Percentiles rank a stretch among this genome's conserved stretches.
Evolutionary conservation across 2,329 filamentous ascomycete genomes (phyloP).

Genomic region (Neopestalotiopsis clavispora): DNA sequence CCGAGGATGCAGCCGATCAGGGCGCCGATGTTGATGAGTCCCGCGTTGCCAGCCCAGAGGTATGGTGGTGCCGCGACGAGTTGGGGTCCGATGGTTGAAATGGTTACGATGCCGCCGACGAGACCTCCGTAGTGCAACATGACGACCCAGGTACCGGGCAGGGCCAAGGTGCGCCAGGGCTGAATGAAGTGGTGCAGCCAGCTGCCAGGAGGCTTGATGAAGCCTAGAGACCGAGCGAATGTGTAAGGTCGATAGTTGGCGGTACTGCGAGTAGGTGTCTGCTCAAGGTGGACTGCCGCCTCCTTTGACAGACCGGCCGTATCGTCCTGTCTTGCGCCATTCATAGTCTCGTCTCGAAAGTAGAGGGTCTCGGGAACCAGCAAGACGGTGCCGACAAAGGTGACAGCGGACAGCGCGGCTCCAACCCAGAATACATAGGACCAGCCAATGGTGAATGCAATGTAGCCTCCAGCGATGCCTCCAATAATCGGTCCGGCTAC

Average conservation of each 20-base stretch:
- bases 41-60: slow-evolving; percentile 37
- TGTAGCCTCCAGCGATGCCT: slow-evolving; percentile 42
- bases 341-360: slow-evolving; percentile 20
- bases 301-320: neutral
- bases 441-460: slow-evolving; percentile 38
- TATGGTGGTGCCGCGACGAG: slow-evolving; percentile 37
- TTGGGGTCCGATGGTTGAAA: slow-evolving; percentile 39
- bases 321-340: neutral
- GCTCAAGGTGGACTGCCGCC: neutral
- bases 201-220: slow-evolving; percentile 26
- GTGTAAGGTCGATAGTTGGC: slow-evolving; percentile 24
- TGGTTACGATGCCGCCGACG: slow-evolving; percentile 39
- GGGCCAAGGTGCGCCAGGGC: slow-evolving; percentile 33
- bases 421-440: slow-evolving; percentile 38
- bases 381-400: slow-evolving; percentile 32
- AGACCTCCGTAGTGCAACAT: slow-evolving; percentile 43
- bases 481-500: slow-evolving; percentile 37
- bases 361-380: slow-evolving; percentile 42
- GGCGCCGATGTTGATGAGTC: slow-evolving; percentile 40
- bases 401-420: slow-evolving; percentile 29
- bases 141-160: slow-evolving; percentile 41
- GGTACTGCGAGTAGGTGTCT: neutral
- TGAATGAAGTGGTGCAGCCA: slow-evolving; percentile 28
- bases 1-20: slow-evolving; percentile 37
- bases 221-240: slow-evolving; percentile 34